Conservation (phyloP, 306 rosid genomes). For the Dryas octopetala region DNA sequence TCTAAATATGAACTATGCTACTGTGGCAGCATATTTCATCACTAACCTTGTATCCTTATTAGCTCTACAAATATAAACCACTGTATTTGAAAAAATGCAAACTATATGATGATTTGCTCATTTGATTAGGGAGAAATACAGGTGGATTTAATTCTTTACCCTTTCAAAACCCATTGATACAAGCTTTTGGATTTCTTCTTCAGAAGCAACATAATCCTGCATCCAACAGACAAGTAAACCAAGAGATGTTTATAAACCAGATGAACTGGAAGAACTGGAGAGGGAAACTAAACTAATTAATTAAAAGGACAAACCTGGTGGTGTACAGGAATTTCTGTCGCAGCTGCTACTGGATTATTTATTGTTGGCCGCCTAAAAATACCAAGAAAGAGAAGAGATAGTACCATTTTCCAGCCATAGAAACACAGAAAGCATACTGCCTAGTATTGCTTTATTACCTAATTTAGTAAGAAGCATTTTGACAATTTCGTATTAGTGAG, state of each 20-base stretch:
- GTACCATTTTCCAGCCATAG: slow-evolving; percentile 15
- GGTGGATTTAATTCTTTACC: slow-evolving; percentile 42
- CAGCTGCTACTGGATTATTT: slow-evolving; percentile 37
- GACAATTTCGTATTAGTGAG: not conserved
- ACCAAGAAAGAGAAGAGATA: slow-evolving; percentile 17
- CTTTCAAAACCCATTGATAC: slow-evolving; percentile 96
- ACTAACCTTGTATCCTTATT: not conserved
- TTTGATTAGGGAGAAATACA: slow-evolving; percentile 11
- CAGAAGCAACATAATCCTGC: slow-evolving; percentile 69
- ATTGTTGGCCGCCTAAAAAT: slow-evolving; percentile 48
- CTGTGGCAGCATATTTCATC: not conserved
- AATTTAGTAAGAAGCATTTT: too few relatives aligned
- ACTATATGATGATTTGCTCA: not conserved
- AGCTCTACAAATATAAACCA: not conserved
- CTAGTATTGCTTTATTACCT: not conserved
- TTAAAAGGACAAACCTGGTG: slow-evolving; percentile 57
- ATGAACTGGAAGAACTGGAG: slow-evolving; percentile 21
- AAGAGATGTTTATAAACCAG: slow-evolving; percentile 28
- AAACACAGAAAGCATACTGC: not conserved
- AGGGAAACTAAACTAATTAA: not conserved
- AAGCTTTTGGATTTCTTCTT: slow-evolving; percentile 72
- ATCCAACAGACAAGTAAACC: slow-evolving; percentile 22
- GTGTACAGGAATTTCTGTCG: slow-evolving; percentile 45
- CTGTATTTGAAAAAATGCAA: not conserved
- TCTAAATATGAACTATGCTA: not conserved